phyloP scores from a whole-genome alignment of 306 rosid species.

The Elaeagnus macrophylla region DNA sequence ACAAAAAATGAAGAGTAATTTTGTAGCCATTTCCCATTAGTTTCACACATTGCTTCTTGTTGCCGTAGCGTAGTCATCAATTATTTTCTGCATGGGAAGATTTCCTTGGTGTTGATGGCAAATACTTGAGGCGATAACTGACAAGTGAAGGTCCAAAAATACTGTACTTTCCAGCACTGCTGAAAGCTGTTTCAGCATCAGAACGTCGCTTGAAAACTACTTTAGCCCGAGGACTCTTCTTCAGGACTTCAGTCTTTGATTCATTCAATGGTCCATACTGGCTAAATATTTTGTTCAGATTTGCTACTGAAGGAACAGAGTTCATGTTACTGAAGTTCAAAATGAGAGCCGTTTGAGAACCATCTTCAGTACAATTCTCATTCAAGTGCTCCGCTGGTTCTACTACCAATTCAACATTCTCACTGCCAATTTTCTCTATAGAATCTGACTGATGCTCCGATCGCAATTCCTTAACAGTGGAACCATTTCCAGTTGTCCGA shows the following conservation, averaged over 20 bases:
- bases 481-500: constrained; percentile 14
- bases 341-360: constrained; percentile 52
- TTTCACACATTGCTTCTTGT: constrained; percentile 9
- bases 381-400: constrained; percentile 13
- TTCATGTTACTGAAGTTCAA: constrained; percentile 50
- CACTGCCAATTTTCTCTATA: constrained; percentile 6
- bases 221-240: constrained; percentile 52
- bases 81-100: constrained; percentile 22
- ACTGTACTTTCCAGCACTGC: constrained; percentile 76
- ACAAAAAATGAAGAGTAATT: no score
- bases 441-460: constrained; percentile 16
- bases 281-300: constrained; percentile 55
- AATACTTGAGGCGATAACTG: constrained; percentile 72
- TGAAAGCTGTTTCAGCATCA: constrained; percentile 75
- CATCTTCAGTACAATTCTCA: constrained; percentile 23
- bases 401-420: constrained; percentile 24
- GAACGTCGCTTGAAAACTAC: constrained; percentile 51
- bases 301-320: constrained; percentile 47
- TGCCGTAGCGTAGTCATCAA: constrained; percentile 20
- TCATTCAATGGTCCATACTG: constrained; percentile 47
- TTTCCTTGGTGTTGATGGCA: constrained; percentile 23
- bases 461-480: constrained; percentile 12
- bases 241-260: constrained; percentile 55
- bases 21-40: no score
- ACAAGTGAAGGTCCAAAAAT: constrained; percentile 70